Conservation (phyloP, 2,329 filamentous ascomycete genomes). For the Blastomyces parvus region DNA sequence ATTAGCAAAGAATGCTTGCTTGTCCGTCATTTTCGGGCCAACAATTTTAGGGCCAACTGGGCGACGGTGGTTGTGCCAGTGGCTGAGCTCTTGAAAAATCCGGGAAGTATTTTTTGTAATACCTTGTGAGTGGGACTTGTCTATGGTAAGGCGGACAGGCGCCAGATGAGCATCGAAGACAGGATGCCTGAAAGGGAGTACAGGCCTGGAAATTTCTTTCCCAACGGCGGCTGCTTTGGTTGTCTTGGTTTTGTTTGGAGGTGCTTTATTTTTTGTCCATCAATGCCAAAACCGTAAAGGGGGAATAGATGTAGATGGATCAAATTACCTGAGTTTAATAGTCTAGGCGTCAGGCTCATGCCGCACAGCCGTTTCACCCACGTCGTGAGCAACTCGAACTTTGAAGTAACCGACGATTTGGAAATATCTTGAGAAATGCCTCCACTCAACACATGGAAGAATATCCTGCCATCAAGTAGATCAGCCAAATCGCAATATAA, state of each 20-base stretch:
- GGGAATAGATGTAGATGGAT: background rate
- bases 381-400: slow-evolving; percentile 14
- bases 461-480: slow-evolving; percentile 42
- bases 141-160: slow-evolving; percentile 19
- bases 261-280: slow-evolving; percentile 1
- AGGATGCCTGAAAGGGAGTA: slow-evolving; percentile 21
- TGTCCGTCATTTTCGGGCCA: slow-evolving; percentile 14
- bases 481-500: slow-evolving; percentile 43
- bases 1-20: slow-evolving; percentile 32
- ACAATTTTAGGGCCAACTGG: slow-evolving; percentile 17
- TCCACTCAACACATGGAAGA: slow-evolving; percentile 5
- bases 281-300: background rate
- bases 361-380: slow-evolving; percentile 3
- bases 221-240: background rate
- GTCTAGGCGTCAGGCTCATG: background rate
- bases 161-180: slow-evolving; percentile 23
- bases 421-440: background rate
- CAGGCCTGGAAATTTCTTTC: background rate
- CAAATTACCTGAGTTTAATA: slow-evolving; percentile 5
- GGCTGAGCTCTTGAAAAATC: slow-evolving; percentile 25
- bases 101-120: slow-evolving; percentile 12
- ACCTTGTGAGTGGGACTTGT: slow-evolving; percentile 8
- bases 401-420: slow-evolving; percentile 11
- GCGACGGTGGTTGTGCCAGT: slow-evolving; percentile 29
- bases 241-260: background rate